Percentiles rank a stretch among this genome's conserved stretches.
Evolutionary conservation across 495 filamentous ascomycete genomes (phyloP).

Genomic region (Neurospora sp.): DNA sequence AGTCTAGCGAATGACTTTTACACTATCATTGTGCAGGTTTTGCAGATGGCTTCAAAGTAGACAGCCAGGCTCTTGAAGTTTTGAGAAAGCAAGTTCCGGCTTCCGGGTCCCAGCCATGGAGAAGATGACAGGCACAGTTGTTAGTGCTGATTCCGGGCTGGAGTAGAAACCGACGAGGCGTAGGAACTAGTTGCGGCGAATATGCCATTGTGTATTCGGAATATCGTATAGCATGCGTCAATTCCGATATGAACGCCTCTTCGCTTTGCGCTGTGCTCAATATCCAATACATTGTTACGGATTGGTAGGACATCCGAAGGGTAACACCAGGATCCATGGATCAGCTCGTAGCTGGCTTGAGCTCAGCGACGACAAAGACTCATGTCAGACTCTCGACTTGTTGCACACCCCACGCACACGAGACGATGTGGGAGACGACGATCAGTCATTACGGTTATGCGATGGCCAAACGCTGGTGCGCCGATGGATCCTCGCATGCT

Average conservation of each 20-base stretch:
- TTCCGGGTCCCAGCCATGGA: not conserved
- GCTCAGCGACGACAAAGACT: not conserved
- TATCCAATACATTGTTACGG: not conserved
- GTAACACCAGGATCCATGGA: not conserved
- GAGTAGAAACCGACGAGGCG: not conserved
- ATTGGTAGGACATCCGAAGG: not conserved
- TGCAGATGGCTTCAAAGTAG: not conserved
- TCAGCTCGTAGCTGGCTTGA: not conserved
- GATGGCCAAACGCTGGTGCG: not conserved
- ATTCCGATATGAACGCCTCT: not conserved
- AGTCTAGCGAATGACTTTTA: not conserved
- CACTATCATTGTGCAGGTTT: not conserved
- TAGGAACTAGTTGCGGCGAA: not conserved
- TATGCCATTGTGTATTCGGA: not conserved
- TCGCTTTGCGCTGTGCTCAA: not conserved
- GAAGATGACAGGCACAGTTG: not conserved
- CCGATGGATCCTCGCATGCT: not conserved
- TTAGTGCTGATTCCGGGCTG: not conserved
- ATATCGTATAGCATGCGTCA: not conserved
- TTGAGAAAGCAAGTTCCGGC: not conserved
- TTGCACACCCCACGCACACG: not conserved
- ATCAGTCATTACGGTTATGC: not conserved
- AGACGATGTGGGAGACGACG: not conserved
- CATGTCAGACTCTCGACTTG: not conserved
- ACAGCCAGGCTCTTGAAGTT: not conserved